These are phyloP conservation scores for Hymenoscyphus repandus DNA, from an alignment of 2,329 filamentous ascomycete genomes.

Conservation along the genomic window DNA sequence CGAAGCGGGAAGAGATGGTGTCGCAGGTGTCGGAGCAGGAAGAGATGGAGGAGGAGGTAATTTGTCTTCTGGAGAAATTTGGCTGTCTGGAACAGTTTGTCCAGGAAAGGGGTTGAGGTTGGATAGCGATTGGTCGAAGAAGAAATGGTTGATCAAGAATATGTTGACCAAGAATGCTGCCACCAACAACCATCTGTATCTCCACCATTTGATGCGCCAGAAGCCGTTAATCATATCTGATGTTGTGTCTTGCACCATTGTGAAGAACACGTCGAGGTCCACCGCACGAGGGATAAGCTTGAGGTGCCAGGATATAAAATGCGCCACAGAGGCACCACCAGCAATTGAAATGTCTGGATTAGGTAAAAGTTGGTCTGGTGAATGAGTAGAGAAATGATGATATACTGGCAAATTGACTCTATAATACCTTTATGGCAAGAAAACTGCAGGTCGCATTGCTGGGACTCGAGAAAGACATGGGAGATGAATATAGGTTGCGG, in stretches of 20 bases:
- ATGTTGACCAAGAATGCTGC: conserved; percentile 19
- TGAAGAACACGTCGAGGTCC: background rate
- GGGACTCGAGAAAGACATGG: too few relatives aligned
- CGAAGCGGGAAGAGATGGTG: background rate
- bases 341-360: too few relatives aligned
- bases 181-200: conserved; percentile 22
- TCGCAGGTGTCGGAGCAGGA: background rate
- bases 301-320: too few relatives aligned
- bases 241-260: conserved; percentile 10
- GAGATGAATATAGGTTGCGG: too few relatives aligned
- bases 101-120: conserved; percentile 12
- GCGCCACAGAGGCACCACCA: too few relatives aligned
- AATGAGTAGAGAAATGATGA: too few relatives aligned
- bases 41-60: conserved; percentile 1
- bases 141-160: conserved; percentile 23
- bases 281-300: too few relatives aligned
- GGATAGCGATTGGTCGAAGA: conserved; percentile 16
- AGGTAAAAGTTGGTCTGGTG: too few relatives aligned
- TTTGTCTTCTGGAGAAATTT: background rate
- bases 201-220: conserved; percentile 24
- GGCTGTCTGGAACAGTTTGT: background rate
- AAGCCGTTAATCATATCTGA: conserved; percentile 22
- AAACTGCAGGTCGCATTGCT: too few relatives aligned
- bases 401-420: too few relatives aligned
- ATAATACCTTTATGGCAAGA: too few relatives aligned